These are phyloP conservation scores for Tricholomella constricta DNA, from an alignment of 768 basidiomycete species.

Conservation along the genomic window DNA sequence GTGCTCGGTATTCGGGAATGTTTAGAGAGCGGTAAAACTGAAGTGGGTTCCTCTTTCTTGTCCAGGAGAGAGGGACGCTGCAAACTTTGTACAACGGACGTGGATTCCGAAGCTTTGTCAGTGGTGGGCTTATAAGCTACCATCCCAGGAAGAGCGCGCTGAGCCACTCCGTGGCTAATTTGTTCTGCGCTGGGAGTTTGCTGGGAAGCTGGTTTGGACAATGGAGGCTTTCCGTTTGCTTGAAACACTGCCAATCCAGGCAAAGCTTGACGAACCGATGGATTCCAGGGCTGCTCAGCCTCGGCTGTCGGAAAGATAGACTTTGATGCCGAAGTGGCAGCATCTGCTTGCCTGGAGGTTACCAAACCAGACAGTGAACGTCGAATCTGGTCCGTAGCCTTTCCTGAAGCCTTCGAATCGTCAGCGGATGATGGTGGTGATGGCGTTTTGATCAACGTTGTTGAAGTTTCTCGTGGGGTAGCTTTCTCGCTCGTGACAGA, in stretches of 20 bases:
- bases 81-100: not conserved
- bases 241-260: constrained; percentile 10
- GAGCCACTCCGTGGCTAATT: not conserved
- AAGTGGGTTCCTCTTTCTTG: constrained; percentile 21
- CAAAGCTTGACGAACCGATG: constrained; percentile 9
- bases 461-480: not conserved
- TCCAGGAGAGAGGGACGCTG: not conserved
- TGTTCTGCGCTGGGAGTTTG: not conserved
- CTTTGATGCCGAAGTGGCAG: not conserved
- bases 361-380: not conserved
- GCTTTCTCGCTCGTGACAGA: not conserved
- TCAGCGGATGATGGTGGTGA: not conserved
- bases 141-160: constrained; percentile 10
- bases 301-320: not conserved
- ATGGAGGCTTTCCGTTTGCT: not conserved
- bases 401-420: not conserved
- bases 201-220: not conserved
- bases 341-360: not conserved
- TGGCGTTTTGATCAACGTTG: not conserved
- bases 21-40: constrained; percentile 38
- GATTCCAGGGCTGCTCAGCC: not conserved
- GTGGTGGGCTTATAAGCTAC: not conserved
- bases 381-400: not conserved
- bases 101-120: not conserved
- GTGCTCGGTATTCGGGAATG: constrained; percentile 66